Conservation (phyloP, 2,329 filamentous ascomycete species). For the Colletotrichum sp. region DNA sequence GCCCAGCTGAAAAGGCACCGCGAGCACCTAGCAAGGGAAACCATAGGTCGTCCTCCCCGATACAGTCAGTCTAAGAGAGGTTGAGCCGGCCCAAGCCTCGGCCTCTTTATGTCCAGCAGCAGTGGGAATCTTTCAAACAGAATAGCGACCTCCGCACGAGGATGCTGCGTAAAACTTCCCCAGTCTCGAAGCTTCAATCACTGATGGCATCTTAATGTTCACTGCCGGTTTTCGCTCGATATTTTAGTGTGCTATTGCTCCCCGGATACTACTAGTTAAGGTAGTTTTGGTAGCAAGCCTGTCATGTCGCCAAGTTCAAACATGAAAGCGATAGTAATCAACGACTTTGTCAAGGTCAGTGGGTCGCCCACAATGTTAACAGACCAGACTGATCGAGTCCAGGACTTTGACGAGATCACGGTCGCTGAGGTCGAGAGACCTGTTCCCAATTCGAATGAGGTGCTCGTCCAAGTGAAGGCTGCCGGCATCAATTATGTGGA, state of each 20-base stretch:
- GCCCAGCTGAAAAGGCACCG: background rate
- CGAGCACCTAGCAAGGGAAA: background rate
- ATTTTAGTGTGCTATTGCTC: background rate
- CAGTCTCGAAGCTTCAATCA: background rate
- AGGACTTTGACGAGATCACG: conserved; percentile 27
- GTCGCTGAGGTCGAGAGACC: conserved; percentile 29
- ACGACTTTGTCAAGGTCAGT: conserved; percentile 28
- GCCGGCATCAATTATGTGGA: conserved; percentile 66
- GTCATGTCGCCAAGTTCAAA: background rate
- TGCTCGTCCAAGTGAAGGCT: conserved; percentile 50
- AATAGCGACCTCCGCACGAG: background rate
- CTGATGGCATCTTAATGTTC: background rate
- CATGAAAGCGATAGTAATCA: conserved; percentile 35
- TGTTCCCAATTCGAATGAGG: conserved; percentile 17
- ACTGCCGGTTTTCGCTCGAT: background rate
- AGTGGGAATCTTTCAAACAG: background rate
- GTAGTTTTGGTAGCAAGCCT: background rate
- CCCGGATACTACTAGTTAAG: background rate
- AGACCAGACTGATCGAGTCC: background rate
- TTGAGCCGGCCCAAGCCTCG: background rate
- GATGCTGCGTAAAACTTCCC: background rate
- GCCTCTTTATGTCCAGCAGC: background rate
- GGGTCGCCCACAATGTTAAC: background rate
- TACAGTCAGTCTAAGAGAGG: background rate
- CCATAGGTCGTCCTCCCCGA: background rate